Evolutionary conservation across 805 yeast species (phyloP), one percentile per base, ranked within the genome.

Genomic region (Kuraishia piskuri): DNA sequence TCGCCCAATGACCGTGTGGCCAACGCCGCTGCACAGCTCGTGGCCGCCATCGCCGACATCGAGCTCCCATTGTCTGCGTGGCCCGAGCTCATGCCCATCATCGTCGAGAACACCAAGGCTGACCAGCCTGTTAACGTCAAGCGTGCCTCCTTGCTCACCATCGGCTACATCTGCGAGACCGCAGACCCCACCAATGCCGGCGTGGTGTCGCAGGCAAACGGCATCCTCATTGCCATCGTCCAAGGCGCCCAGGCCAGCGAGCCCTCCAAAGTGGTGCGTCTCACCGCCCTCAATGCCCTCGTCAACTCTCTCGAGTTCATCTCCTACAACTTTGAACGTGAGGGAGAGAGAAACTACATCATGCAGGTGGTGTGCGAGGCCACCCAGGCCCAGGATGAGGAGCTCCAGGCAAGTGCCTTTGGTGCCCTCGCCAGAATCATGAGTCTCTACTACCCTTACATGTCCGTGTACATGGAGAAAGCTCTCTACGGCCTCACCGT

Each of bases 291-390:
- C 60, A 88, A 88, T 65, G 96, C 99, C 2, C 79, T 94, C 57
- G 95, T 88, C 48, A 88, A 87, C 71, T 90, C 98, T 26, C 78
- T 94, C 61, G 95, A 86, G 59, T 94, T 92, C 68, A 90, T 94
- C 70, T 83, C 86, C 56, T 79, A 77, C 63, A 94, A 94, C 71
- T 94, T 94, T 75, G 90, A 84, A 61, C 80, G 87, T 55, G 98
- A 92, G 65, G 95, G 94, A 56, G 99, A 94, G 75, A 82, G 99
- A 65, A 91, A 94, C 68, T 90, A 87, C 70, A 88, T 94, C 68
- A 94, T 94, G 99, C 97, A 90, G 75, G 97, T 94, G 47, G 97
- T 94, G 17, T 94, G 99, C 72, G 98, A 94, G 71, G 96, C 97
- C 19, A 91, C 99, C n/a, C 97, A 92, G 69, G 88, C 95, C 22